phyloP scores from a whole-genome alignment of 495 filamentous ascomycete genomes.

The Cercophora newfieldiana region DNA sequence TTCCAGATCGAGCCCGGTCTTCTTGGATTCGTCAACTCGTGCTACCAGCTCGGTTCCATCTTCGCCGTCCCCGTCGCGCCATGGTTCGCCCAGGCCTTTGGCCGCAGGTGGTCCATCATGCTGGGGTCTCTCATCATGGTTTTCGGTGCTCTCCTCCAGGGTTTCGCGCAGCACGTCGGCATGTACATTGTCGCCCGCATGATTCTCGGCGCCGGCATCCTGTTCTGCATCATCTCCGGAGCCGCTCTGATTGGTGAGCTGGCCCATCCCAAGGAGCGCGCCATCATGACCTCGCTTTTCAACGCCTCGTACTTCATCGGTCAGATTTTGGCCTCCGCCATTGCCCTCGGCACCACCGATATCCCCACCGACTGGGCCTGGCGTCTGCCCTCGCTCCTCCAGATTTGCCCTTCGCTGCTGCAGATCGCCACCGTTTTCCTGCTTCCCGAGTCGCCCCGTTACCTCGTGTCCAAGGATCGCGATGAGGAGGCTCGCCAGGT shows the following conservation, averaged over 20 bases:
- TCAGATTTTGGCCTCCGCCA: constrained; percentile 60
- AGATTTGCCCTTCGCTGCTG: constrained; percentile 56
- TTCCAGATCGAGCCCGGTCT: neutral
- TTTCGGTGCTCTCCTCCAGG: constrained; percentile 55
- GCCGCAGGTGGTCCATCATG: constrained; percentile 59
- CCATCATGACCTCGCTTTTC: constrained; percentile 67
- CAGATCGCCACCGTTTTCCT: constrained; percentile 57
- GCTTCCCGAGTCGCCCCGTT: constrained; percentile 63
- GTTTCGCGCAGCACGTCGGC: constrained; percentile 43
- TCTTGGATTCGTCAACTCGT: constrained; percentile 38
- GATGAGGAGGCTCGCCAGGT: constrained; percentile 58
- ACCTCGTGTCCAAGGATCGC: constrained; percentile 59
- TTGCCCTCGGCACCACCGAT: constrained; percentile 59
- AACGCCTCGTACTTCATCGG: constrained; percentile 68
- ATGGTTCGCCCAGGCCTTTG: constrained; percentile 56
- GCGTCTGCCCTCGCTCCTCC: constrained; percentile 64
- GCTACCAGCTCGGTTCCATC: constrained; percentile 58
- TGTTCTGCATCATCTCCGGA: constrained; percentile 64
- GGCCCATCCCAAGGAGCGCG: constrained; percentile 64
- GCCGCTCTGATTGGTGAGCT: constrained; percentile 66
- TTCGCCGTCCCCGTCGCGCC: constrained; percentile 58
- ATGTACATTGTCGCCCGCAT: constrained; percentile 69
- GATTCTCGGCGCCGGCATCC: constrained; percentile 65
- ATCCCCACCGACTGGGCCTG: constrained; percentile 61
- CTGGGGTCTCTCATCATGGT: constrained; percentile 60